Evolutionary conservation across 495 filamentous ascomycete genomes (phyloP).

Genomic region (Polyplosphaeria fusca): DNA sequence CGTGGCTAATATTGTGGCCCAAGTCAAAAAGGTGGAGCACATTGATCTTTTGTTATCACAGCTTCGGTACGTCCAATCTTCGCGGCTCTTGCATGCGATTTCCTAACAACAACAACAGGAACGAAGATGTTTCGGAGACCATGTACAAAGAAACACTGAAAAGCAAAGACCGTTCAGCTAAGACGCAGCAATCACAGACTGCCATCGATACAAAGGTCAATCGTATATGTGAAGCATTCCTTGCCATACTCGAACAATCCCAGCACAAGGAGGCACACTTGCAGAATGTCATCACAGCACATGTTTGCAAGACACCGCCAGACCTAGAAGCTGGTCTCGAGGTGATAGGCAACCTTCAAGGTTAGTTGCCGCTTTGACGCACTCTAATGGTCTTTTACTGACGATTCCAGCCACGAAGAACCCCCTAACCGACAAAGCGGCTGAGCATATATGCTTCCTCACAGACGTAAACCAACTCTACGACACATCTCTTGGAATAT

Average conservation of each 20-base stretch:
- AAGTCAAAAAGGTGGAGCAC: slow-evolving; percentile 77
- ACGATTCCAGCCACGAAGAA: slow-evolving; percentile 57
- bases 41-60: slow-evolving; percentile 92
- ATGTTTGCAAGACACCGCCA: slow-evolving; percentile 88
- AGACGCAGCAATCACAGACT: neutral
- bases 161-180: slow-evolving; percentile 10
- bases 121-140: slow-evolving; percentile 90
- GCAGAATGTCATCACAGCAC: slow-evolving; percentile 89
- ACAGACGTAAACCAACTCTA: slow-evolving; percentile 92
- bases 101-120: slow-evolving; percentile 47
- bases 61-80: slow-evolving; percentile 65
- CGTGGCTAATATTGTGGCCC: slow-evolving; percentile 74
- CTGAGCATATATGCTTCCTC: slow-evolving; percentile 95
- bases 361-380: slow-evolving; percentile 42
- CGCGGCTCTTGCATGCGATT: neutral
- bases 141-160: slow-evolving; percentile 81
- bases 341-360: slow-evolving; percentile 72
- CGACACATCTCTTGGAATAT: slow-evolving; percentile 83
- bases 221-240: slow-evolving; percentile 80
- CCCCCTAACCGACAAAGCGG: slow-evolving; percentile 72
- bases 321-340: slow-evolving; percentile 80
- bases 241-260: slow-evolving; percentile 55
- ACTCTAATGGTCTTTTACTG: too few species aligned
- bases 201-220: slow-evolving; percentile 66
- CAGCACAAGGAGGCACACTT: slow-evolving; percentile 64